Percentiles rank a stretch among this genome's conserved stretches.
Conservation (phyloP, 2,329 filamentous ascomycete genomes). For the Diaporthe velutina region DNA sequence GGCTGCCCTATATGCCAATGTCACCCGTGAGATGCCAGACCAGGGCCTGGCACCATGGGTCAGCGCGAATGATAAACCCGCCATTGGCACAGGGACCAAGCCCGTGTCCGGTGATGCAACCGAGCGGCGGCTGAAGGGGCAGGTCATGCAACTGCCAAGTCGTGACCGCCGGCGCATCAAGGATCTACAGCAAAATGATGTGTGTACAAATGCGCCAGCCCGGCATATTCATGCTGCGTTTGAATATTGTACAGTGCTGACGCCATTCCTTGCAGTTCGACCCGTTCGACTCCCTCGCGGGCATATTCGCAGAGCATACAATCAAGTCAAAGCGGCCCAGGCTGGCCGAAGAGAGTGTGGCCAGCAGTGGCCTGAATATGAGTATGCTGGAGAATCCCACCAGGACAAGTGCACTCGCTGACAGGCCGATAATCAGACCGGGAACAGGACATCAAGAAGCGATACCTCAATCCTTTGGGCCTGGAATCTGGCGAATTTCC, state of each 20-base stretch:
- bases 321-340: conserved; percentile 60
- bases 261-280: conserved; percentile 58
- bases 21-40: conserved; percentile 77
- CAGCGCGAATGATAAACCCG: conserved; percentile 77
- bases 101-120: conserved; percentile 74
- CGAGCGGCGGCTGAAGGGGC: conserved; percentile 75
- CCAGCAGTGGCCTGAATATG: conserved; percentile 81
- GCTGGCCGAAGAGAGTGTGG: conserved; percentile 70
- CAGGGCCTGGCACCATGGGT: conserved; percentile 78
- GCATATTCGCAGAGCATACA: conserved; percentile 62
- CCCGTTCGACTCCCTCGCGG: conserved; percentile 65
- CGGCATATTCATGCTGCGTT: not conserved
- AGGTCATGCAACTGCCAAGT: conserved; percentile 78
- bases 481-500: conserved; percentile 79
- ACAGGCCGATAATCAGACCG: conserved; percentile 61
- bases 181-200: conserved; percentile 72
- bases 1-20: conserved; percentile 76
- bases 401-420: not conserved
- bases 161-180: conserved; percentile 76
- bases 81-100: conserved; percentile 68
- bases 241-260: conserved; percentile 9
- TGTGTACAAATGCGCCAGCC: conserved; percentile 51
- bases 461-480: conserved; percentile 73
- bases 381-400: conserved; percentile 65
- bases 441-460: conserved; percentile 76